Conservation (phyloP, 2,329 filamentous ascomycete species). For the Clonostachys chloroleuca region DNA sequence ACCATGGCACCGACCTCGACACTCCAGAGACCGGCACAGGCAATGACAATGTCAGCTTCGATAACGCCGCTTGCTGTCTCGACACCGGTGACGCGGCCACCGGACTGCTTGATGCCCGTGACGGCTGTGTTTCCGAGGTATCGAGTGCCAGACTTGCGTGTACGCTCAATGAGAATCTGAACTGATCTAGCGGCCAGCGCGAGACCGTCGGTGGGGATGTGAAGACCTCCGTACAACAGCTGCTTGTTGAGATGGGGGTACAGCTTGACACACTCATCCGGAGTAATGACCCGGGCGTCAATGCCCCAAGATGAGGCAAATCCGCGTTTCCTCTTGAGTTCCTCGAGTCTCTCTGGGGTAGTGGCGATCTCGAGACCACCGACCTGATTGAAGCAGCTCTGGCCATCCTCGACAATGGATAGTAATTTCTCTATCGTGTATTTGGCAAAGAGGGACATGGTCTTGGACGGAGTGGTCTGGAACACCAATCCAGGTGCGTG, state of each 20-base stretch:
- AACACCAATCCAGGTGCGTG: constrained; percentile 62
- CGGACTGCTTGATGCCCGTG: constrained; percentile 46
- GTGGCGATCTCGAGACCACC: constrained; percentile 60
- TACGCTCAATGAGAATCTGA: constrained; percentile 55
- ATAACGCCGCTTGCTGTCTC: constrained; percentile 40
- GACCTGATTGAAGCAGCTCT: constrained; percentile 55
- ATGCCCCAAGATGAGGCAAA: constrained; percentile 59
- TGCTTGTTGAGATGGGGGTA: constrained; percentile 52
- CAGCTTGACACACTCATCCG: constrained; percentile 44
- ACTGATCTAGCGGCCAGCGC: constrained; percentile 58
- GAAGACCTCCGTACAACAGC: constrained; percentile 51
- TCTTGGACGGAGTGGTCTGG: constrained; percentile 54
- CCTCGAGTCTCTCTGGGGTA: constrained; percentile 51
- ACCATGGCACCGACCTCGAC: constrained; percentile 61
- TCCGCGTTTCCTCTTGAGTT: constrained; percentile 59
- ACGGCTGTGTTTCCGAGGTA: constrained; percentile 54
- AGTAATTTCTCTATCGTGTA: constrained; percentile 59
- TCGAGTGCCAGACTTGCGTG: constrained; percentile 49
- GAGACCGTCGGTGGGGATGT: constrained; percentile 57
- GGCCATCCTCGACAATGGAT: constrained; percentile 33
- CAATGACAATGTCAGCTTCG: constrained; percentile 55
- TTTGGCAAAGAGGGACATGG: constrained; percentile 52
- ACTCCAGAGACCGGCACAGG: constrained; percentile 63
- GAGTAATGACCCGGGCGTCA: constrained; percentile 43
- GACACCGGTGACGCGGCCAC: constrained; percentile 51